Base-by-base conservation (phyloP, 163 green algal species). In the Picocystis sp. region DNA sequence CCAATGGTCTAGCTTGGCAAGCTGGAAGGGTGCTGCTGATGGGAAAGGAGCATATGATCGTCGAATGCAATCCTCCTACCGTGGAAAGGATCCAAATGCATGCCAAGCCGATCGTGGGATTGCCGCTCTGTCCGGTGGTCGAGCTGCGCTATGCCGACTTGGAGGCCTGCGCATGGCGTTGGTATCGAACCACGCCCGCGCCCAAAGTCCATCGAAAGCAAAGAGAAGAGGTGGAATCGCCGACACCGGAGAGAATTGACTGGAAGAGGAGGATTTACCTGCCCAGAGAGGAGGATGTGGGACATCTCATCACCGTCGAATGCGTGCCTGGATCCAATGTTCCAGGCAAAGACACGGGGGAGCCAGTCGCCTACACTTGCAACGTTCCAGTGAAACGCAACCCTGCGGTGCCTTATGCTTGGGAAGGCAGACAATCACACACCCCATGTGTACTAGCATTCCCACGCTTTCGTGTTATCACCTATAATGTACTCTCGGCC, bases 401-500 rank as follows among this genome's bases (percentile, higher is more conserved):
- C 15, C 71, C 75, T 0, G 13, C 10, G 2, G 15, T 21, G 8
- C 47, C 44, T 5, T 65, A 65, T 3, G 65, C 63, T 2, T 46
- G 43, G 14, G 9, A 43, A 11, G 58, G 19, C 58, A 68, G 11
- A 47, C 55, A 8, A 61, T 61, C 5, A 3, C 55, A 15, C 21
- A 47, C 17, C 61, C 59, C 21, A 49, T 76, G 10, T 34, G 6
- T 46, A 19, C 50, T 51, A 22, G 13, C 48, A 22, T 8, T 58
- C 0, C 79, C 73, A 3, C 50, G 48, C 5, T 69, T 94, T 19
- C 66, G 84, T 0, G 67, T 90, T 0, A 52, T 90, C 46, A 86
- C 79, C 23, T 94, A 94, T 73, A 94, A 94, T 76, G 80, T 94
- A 47, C 66, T 93, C 55, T 84, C 85, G 8, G 84, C 92, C 74